phyloP scores from a whole-genome alignment of 768 basidiomycete species.

The Ramaria sp. region DNA sequence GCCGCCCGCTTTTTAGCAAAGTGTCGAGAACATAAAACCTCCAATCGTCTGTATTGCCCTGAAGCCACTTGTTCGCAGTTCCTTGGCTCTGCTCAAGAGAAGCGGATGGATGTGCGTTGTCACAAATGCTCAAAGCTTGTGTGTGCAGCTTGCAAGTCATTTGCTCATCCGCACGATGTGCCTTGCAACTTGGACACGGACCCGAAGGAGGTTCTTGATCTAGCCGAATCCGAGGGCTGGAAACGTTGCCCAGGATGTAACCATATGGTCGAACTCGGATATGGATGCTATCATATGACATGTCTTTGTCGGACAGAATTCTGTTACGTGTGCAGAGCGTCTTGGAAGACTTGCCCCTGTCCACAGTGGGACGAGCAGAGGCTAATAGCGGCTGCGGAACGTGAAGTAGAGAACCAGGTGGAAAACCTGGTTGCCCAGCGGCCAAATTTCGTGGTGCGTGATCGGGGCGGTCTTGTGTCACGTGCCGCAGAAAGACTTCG shows the following conservation, averaged over 20 bases:
- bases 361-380: conserved; percentile 51
- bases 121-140: background rate
- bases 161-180: background rate
- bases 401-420: conserved; percentile 35
- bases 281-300: conserved; percentile 57
- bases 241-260: conserved; percentile 54
- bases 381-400: conserved; percentile 30
- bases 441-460: conserved; percentile 2
- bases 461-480: conserved; percentile 17
- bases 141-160: conserved; percentile 5
- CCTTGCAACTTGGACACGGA: conserved; percentile 23
- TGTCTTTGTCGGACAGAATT: conserved; percentile 42
- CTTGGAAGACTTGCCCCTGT: conserved; percentile 54
- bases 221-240: conserved; percentile 39
- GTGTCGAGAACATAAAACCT: conserved; percentile 33
- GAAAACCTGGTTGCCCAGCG: conserved; percentile 17
- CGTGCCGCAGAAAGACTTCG: conserved; percentile 30
- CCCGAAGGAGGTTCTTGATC: conserved; percentile 29
- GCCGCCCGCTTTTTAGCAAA: conserved; percentile 28
- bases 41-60: conserved; percentile 41
- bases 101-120: background rate
- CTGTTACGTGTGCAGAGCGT: conserved; percentile 52
- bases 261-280: conserved; percentile 41
- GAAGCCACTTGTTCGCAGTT: conserved; percentile 40
- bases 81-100: conserved; percentile 26